Percentiles rank a stretch among this genome's conserved stretches.
These are phyloP conservation scores for Vanrija humicola DNA, from an alignment of 1,284 basidiomycete genomes.

Conservation along the genomic window DNA sequence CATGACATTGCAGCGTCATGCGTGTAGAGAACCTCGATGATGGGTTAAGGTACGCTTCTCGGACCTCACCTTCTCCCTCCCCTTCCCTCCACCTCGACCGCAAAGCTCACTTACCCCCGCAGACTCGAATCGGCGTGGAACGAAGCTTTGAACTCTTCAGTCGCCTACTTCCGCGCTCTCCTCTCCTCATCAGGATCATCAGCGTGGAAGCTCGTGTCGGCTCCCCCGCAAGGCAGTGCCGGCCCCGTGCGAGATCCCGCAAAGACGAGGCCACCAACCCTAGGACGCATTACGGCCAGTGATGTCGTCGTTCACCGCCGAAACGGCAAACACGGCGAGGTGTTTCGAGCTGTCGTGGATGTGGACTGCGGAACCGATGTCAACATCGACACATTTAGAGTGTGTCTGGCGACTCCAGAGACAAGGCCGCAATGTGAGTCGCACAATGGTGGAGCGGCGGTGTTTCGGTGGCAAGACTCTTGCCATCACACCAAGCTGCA, in stretches of 20 bases:
- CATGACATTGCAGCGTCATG: slow-evolving; percentile 20
- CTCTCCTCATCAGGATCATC: slow-evolving; percentile 42
- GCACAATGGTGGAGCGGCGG: background rate
- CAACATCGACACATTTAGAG: slow-evolving; percentile 74
- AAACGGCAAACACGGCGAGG: slow-evolving; percentile 59
- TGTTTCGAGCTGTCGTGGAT: slow-evolving; percentile 79
- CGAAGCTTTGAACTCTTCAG: slow-evolving; percentile 39
- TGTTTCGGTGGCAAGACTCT: background rate
- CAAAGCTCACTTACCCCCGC: background rate
- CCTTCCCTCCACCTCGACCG: background rate
- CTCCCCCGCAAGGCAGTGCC: slow-evolving; percentile 28
- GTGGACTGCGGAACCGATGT: slow-evolving; percentile 63
- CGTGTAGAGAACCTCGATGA: slow-evolving; percentile 42
- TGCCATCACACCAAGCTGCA: too few species aligned
- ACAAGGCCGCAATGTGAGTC: slow-evolving; percentile 65
- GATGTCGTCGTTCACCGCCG: slow-evolving; percentile 51
- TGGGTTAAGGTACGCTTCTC: slow-evolving; percentile 38
- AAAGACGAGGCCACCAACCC: slow-evolving; percentile 18
- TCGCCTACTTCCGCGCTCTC: slow-evolving; percentile 46
- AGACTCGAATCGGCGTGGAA: slow-evolving; percentile 49
- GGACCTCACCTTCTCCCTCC: background rate
- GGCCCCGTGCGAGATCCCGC: slow-evolving; percentile 20
- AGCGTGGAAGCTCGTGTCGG: slow-evolving; percentile 48
- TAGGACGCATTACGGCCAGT: slow-evolving; percentile 38
- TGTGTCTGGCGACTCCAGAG: slow-evolving; percentile 77